Evolutionary conservation across 257 asterid species (phyloP).

Genomic region (Solanum rostratum): DNA sequence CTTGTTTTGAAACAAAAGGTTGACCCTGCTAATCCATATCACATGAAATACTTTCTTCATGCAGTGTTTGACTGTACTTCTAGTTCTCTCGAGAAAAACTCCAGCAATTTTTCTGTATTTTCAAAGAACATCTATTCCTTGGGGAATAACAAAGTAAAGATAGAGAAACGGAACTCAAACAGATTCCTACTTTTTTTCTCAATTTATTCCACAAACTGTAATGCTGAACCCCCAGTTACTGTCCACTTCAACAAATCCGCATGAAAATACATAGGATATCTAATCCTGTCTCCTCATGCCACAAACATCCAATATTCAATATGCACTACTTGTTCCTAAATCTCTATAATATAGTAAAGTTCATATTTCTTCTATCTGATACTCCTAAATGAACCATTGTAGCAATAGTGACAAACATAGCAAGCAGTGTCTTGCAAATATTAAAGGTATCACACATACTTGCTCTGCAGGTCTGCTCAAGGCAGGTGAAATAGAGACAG

Average conservation of each 20-base stretch:
- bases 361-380: background rate
- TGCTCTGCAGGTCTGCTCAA: conserved; percentile 93
- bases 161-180: background rate
- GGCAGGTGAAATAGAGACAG: conserved; percentile 83
- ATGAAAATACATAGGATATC: background rate
- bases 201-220: background rate
- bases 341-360: background rate
- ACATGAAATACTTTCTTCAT: background rate
- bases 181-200: background rate
- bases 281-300: background rate
- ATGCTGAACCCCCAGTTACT: background rate
- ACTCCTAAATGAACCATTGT: background rate
- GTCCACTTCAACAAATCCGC: background rate
- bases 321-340: background rate
- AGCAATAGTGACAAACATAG: background rate
- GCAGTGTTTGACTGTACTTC: background rate
- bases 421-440: background rate
- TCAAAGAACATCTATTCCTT: background rate
- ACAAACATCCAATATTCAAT: background rate
- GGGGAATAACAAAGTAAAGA: background rate
- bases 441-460: conserved; percentile 26
- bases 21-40: background rate
- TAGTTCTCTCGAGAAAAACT: background rate
- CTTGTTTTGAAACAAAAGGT: background rate
- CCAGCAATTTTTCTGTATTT: background rate